Conservation (phyloP, 352 stramenopile genomes). For the Phytopythium cucurbitacearum region DNA sequence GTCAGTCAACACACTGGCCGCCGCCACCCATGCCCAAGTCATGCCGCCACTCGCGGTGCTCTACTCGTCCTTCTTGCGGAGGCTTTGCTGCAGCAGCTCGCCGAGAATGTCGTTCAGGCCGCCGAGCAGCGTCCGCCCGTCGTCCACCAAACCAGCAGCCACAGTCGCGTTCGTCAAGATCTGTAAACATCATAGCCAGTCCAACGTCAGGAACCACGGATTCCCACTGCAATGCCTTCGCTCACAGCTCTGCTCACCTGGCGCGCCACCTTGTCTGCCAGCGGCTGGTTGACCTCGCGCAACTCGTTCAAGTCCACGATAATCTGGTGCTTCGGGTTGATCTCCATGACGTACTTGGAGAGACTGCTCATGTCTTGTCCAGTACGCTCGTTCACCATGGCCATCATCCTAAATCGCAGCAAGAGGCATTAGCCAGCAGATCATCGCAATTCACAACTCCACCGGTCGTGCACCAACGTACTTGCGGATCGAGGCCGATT, state of each 20-base stretch:
- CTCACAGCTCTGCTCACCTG: constrained; percentile 28
- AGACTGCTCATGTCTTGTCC: constrained; percentile 46
- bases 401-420: constrained; percentile 92
- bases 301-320: constrained; percentile 92
- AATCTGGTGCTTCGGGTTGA: constrained; percentile 98
- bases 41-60: not conserved
- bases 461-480: constrained; percentile 18
- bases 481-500: constrained; percentile 95
- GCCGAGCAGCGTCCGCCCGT: constrained; percentile 95
- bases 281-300: constrained; percentile 73
- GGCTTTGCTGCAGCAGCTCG: constrained; percentile 73
- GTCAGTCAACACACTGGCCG: too few relatives aligned
- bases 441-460: not conserved
- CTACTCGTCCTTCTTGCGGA: constrained; percentile 55
- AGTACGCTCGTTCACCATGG: constrained; percentile 92
- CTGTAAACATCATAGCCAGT: constrained; percentile 52
- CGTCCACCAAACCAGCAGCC: constrained; percentile 97
- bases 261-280: constrained; percentile 81
- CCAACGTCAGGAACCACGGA: not conserved
- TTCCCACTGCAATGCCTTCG: not conserved
- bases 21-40: too few relatives aligned
- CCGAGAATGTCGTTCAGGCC: constrained; percentile 95
- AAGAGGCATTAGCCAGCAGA: not conserved
- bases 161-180: constrained; percentile 98
- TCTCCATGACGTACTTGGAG: constrained; percentile 96